A percentile compares a stretch with the other conserved stretches of the same genome.
These are phyloP conservation scores for Aspergillus jensenii DNA, from an alignment of 2,329 filamentous ascomycete genomes.

Conservation along the genomic window DNA sequence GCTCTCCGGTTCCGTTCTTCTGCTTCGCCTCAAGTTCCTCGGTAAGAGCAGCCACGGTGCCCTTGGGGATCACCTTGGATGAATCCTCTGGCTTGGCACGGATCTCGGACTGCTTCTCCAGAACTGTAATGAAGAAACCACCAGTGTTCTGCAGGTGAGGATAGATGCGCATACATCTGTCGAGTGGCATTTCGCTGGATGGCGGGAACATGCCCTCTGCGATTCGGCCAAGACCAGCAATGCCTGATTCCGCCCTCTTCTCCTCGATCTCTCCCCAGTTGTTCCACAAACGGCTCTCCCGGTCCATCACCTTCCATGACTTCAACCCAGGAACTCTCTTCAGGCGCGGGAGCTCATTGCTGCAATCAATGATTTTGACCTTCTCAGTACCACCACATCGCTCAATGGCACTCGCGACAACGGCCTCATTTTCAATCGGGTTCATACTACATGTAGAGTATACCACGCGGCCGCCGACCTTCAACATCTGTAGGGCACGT, in stretches of 20 bases:
- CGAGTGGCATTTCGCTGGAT: constrained; percentile 68
- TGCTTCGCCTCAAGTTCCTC: constrained; percentile 35
- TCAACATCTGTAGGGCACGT: constrained; percentile 90
- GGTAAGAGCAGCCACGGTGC: constrained; percentile 37
- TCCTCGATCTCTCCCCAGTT: constrained; percentile 80
- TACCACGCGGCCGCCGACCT: constrained; percentile 88
- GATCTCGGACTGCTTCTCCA: constrained; percentile 89
- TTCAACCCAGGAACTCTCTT: constrained; percentile 75
- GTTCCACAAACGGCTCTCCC: constrained; percentile 73
- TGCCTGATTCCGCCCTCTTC: constrained; percentile 60
- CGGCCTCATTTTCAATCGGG: constrained; percentile 93
- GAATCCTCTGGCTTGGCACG: constrained; percentile 68
- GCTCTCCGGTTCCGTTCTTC: constrained; percentile 29
- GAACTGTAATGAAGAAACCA: constrained; percentile 93
- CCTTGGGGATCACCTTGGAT: constrained; percentile 37
- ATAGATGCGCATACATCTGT: constrained; percentile 91
- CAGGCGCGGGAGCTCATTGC: constrained; percentile 71
- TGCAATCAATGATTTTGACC: constrained; percentile 82
- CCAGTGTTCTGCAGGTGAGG: constrained; percentile 95
- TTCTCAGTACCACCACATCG: constrained; percentile 81
- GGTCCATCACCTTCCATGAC: constrained; percentile 90
- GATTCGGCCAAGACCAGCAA: constrained; percentile 67
- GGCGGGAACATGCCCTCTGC: constrained; percentile 82
- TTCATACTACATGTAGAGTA: constrained; percentile 99
- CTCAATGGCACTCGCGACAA: constrained; percentile 83